Evolutionary conservation across 2,329 filamentous ascomycete species (phyloP).

Genomic region (Mycocentrospora acerina): DNA sequence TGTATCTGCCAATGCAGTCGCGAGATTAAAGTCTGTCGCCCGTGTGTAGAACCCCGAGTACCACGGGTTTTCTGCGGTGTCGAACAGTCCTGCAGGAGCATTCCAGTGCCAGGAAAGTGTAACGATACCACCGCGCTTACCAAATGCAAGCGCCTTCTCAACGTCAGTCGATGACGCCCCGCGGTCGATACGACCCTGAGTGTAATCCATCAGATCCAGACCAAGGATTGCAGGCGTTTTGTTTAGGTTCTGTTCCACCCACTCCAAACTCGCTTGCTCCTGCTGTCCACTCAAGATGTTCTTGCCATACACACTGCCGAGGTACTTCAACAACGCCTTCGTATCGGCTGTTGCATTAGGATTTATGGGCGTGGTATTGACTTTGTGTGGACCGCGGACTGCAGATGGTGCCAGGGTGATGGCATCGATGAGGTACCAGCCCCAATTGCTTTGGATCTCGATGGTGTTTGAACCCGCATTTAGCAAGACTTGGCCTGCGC

Average conservation of each 20-base stretch:
- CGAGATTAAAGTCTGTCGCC: slow-evolving; percentile 53
- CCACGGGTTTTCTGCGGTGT: slow-evolving; percentile 50
- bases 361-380: slow-evolving; percentile 44
- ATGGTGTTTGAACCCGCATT: slow-evolving; percentile 49
- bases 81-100: slow-evolving; percentile 49
- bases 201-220: slow-evolving; percentile 54
- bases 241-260: slow-evolving; percentile 48
- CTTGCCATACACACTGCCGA: slow-evolving; percentile 49
- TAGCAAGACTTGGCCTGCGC: slow-evolving; percentile 50
- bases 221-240: slow-evolving; percentile 52
- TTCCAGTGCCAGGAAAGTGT: slow-evolving; percentile 55
- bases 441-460: slow-evolving; percentile 52
- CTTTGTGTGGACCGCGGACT: slow-evolving; percentile 43
- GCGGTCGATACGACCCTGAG: slow-evolving; percentile 47
- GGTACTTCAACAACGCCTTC: slow-evolving; percentile 46
- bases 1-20: slow-evolving; percentile 45
- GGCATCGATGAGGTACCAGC: slow-evolving; percentile 52
- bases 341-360: slow-evolving; percentile 41
- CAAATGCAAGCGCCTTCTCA: slow-evolving; percentile 51
- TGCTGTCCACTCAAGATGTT: slow-evolving; percentile 54
- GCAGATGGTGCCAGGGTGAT: slow-evolving; percentile 44
- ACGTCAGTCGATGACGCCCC: slow-evolving; percentile 47
- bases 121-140: slow-evolving; percentile 49
- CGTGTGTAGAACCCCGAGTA: slow-evolving; percentile 54
- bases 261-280: slow-evolving; percentile 47